A percentile compares a stretch with the other conserved stretches of the same genome.
phyloP scores from a whole-genome alignment of 116 monocot genomes.

The Trichopus zeylanicus region DNA sequence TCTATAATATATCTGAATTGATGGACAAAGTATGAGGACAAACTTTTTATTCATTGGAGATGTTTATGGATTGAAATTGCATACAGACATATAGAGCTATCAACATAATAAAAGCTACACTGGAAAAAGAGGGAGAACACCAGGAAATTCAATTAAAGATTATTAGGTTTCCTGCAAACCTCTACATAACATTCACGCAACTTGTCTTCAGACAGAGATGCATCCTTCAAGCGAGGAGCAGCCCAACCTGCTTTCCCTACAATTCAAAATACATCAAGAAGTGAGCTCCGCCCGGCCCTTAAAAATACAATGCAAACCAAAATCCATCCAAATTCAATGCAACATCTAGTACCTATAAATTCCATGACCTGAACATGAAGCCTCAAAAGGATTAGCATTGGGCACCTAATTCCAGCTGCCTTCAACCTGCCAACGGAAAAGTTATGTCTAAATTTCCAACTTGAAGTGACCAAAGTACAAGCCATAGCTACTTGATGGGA shows the following conservation, averaged over 20 bases:
- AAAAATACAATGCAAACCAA: conserved; percentile 1
- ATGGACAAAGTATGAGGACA: too few species aligned
- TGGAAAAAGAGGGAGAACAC: neutral
- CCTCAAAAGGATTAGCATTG: conserved; percentile 64
- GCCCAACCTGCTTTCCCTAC: conserved; percentile 90
- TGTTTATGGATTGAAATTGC: too few species aligned
- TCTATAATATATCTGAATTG: too few species aligned
- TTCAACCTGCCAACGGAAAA: conserved; percentile 41
- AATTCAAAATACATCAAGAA: neutral
- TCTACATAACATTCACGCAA: conserved; percentile 78
- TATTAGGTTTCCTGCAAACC: conserved; percentile 22
- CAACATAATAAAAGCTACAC: neutral
- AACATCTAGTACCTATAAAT: conserved; percentile 59
- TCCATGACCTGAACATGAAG: conserved; percentile 96
- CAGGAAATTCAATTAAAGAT: neutral
- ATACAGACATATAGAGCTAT: too few species aligned
- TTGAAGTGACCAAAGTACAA: too few species aligned
- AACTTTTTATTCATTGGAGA: too few species aligned
- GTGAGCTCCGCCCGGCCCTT: neutral
- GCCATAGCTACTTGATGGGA: too few species aligned
- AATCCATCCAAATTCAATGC: neutral
- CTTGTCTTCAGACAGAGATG: conserved; percentile 77
- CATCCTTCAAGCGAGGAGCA: conserved; percentile 96
- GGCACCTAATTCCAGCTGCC: conserved; percentile 92
- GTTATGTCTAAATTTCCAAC: neutral